Conservation (phyloP, 805 yeast genomes). For the Lipomyces anomalus region DNA sequence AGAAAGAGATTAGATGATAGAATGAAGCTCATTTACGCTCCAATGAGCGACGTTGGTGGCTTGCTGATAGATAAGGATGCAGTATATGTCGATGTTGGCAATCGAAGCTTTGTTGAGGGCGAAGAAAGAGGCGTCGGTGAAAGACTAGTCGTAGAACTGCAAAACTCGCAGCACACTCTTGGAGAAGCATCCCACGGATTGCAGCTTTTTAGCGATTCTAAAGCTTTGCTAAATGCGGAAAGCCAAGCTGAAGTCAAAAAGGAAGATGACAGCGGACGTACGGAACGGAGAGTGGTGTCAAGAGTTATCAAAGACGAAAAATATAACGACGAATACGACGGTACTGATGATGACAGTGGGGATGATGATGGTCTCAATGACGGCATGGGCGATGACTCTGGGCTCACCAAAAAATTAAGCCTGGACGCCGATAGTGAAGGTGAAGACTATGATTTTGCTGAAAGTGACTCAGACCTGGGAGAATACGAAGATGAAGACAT, state of each 20-base stretch:
- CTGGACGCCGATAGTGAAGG: constrained; percentile 32
- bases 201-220: constrained; percentile 56
- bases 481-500: constrained; percentile 35
- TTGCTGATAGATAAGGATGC: constrained; percentile 96
- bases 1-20: constrained; percentile 90
- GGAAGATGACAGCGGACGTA: constrained; percentile 30
- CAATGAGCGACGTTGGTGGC: constrained; percentile 99
- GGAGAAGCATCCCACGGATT: constrained; percentile 62
- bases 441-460: constrained; percentile 46
- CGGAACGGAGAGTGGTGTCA: constrained; percentile 20
- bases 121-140: constrained; percentile 80
- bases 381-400: constrained; percentile 10
- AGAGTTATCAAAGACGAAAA: constrained; percentile 19
- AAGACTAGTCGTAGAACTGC: constrained; percentile 73
- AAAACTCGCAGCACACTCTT: constrained; percentile 57
- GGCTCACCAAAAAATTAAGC: not conserved
- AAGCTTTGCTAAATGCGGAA: constrained; percentile 35
- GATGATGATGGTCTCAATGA: constrained; percentile 30
- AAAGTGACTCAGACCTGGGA: constrained; percentile 38
- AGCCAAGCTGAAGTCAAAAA: constrained; percentile 40
- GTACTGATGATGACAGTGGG: constrained; percentile 35
- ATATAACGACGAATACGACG: constrained; percentile 19
- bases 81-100: constrained; percentile 81
- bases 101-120: constrained; percentile 43
- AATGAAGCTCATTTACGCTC: constrained; percentile 92